phyloP scores from a whole-genome alignment of 192 early-diverging fungal genomes.

The Coemansia sp. region DNA sequence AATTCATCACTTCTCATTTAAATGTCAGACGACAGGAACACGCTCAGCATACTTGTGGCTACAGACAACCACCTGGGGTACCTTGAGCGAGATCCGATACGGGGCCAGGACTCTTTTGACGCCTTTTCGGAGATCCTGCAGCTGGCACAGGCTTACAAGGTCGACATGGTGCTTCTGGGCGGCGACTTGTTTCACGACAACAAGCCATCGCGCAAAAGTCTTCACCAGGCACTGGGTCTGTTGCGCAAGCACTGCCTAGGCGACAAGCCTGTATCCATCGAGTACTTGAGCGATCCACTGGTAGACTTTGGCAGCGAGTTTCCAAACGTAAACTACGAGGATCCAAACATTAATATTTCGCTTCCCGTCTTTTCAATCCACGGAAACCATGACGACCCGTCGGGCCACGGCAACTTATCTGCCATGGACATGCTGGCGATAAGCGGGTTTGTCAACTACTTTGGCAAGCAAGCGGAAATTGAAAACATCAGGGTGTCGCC shows the following conservation, averaged over 20 bases:
- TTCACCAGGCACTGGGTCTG: conserved; percentile 70
- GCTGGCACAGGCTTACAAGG: conserved; percentile 61
- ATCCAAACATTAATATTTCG: conserved; percentile 81
- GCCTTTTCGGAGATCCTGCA: conserved; percentile 90
- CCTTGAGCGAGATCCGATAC: conserved; percentile 84
- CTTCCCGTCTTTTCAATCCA: conserved; percentile 95
- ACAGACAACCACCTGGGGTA: conserved; percentile 97
- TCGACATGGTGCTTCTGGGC: conserved; percentile 89
- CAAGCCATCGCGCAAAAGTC: conserved; percentile 76
- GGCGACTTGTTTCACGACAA: conserved; percentile 98
- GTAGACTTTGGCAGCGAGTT: conserved; percentile 68
- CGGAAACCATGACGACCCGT: conserved; percentile 96
- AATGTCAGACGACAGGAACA: conserved; percentile 11
- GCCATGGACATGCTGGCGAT: conserved; percentile 80
- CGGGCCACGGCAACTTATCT: conserved; percentile 78
- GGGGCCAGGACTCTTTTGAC: conserved; percentile 78
- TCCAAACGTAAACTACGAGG: conserved; percentile 78
- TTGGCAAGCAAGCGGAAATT: conserved; percentile 71
- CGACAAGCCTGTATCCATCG: conserved; percentile 63
- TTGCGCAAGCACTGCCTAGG: conserved; percentile 71
- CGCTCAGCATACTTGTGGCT: conserved; percentile 69
- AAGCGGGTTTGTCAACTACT: conserved; percentile 89
- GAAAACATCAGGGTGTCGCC: conserved; percentile 81
- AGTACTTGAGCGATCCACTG: conserved; percentile 75
- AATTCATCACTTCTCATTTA: too few species aligned